Base-by-base conservation (phyloP, 2,329 filamentous ascomycete genomes). In the Verticillium klebahnii region DNA sequence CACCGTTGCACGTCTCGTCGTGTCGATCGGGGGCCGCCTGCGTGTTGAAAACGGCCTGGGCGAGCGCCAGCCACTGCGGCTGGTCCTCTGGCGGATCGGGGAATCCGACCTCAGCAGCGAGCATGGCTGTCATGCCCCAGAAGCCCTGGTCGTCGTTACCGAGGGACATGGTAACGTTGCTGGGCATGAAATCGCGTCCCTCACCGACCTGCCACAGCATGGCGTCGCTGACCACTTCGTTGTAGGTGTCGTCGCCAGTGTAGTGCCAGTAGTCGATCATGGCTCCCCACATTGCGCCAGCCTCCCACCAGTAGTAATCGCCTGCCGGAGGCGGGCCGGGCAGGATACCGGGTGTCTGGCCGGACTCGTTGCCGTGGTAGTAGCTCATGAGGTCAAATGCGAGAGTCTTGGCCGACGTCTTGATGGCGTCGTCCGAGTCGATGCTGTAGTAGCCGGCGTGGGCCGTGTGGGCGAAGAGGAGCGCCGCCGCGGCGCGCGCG, bases 221-320 rank as follows among this genome's bases (percentile, higher is more conserved):
- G 3, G 82, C 85, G 64, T 85, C 69, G 61, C 78, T 84, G 17
- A 86, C 76, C 12, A 85, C 78, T 9, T 80, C 70, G 71, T 90
- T 89, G 75, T 88, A 90, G 59, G 80, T 81, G 3, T 75, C 70
- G 72, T 91, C 88, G 61, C 86, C 87, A 0, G 88, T 90, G 61
- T 84, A 81, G 64, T 87, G 83, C 84, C 86, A 89, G 72, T 91
- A 91, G 72, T 91, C 87, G 50, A 91, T 79, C 68, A 89, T 77
- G 1, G 86, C 84, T 64, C 87, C 85, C 81, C 89, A 89, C 75
- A 92, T 80, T 14, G 86, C 85, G 59, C 86, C 85, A 5, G 85
- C 86, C 71, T 91, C 86, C 89, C 89, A 92, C 89, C 89, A 92
- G 79, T 90, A 91, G 72, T 89, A 89, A 64, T 83, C 79, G 65